A percentile compares a stretch with the other conserved stretches of the same genome.
phyloP scores from a whole-genome alignment of 768 basidiomycete species.

The Pisolithus marmoratus region DNA sequence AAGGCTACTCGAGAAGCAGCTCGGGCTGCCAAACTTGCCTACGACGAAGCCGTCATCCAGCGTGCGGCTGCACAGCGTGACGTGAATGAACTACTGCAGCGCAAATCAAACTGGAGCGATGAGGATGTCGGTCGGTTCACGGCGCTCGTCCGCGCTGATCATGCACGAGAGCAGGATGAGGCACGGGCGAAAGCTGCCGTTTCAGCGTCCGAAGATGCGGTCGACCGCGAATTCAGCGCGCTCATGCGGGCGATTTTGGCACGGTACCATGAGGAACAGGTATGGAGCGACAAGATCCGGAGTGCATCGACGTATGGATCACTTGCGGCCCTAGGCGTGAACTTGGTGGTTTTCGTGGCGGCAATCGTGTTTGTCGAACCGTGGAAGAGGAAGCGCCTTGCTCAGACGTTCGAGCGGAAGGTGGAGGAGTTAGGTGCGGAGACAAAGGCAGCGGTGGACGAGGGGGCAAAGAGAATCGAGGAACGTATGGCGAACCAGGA shows the following conservation, averaged over 20 bases:
- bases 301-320: constrained; percentile 93
- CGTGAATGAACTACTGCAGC: constrained; percentile 90
- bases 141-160: constrained; percentile 84
- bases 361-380: constrained; percentile 93
- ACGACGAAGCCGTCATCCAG: constrained; percentile 72
- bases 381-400: constrained; percentile 86
- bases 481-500: constrained; percentile 47
- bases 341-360: constrained; percentile 83
- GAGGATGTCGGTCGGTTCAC: constrained; percentile 85
- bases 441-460: constrained; percentile 39
- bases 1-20: constrained; percentile 61
- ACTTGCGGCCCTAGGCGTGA: constrained; percentile 78
- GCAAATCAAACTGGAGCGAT: constrained; percentile 93
- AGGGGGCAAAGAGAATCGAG: constrained; percentile 43
- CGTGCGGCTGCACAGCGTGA: constrained; percentile 89
- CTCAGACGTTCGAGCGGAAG: constrained; percentile 85
- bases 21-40: constrained; percentile 63
- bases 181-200: constrained; percentile 60
- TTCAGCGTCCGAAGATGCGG: constrained; percentile 65
- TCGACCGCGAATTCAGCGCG: constrained; percentile 83
- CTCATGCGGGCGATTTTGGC: constrained; percentile 85
- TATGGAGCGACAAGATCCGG: constrained; percentile 99
- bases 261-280: constrained; percentile 96
- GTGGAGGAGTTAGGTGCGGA: constrained; percentile 49
- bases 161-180: constrained; percentile 79